Conservation (phyloP, 1,284 basidiomycete species). For the Erythrobasidium hasegawianum region DNA sequence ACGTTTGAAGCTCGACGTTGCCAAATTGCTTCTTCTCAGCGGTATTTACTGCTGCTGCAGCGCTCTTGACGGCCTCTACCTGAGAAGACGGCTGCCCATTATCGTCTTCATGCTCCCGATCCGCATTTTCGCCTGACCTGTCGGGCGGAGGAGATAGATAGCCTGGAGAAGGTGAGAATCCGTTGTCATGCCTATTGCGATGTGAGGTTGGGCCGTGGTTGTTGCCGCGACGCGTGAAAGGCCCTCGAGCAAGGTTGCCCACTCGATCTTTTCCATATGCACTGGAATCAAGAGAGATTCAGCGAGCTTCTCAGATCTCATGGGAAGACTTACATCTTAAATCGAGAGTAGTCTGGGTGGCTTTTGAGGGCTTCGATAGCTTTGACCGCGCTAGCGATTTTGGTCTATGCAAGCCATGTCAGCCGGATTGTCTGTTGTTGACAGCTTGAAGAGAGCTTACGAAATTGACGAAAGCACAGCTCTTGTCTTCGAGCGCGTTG, state of each 20-base stretch:
- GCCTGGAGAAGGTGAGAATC: background rate
- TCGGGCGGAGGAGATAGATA: background rate
- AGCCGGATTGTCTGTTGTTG: constrained; percentile 45
- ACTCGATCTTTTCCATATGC: constrained; percentile 93
- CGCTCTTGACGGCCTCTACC: constrained; percentile 18
- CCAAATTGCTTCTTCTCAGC: constrained; percentile 8
- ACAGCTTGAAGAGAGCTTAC: constrained; percentile 4
- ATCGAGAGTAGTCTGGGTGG: constrained; percentile 44
- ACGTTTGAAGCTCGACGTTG: background rate
- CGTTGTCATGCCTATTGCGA: background rate
- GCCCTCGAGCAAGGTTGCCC: constrained; percentile 57
- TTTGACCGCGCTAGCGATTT: constrained; percentile 59
- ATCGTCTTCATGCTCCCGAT: background rate
- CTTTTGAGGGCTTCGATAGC: constrained; percentile 87
- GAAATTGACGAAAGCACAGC: constrained; percentile 89
- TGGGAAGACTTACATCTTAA: constrained; percentile 38
- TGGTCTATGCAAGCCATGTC: constrained; percentile 11
- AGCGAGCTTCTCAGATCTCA: no score
- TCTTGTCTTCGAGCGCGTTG: constrained; percentile 93
- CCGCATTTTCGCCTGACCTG: background rate
- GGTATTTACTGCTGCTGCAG: constrained; percentile 22
- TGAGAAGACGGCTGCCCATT: constrained; percentile 9
- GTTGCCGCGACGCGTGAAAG: constrained; percentile 5
- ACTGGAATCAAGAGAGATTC: constrained; percentile 58
- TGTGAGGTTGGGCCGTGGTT: background rate